Base-by-base conservation (phyloP, 805 yeast genomes). In the Pichia nanzhaoensis region DNA sequence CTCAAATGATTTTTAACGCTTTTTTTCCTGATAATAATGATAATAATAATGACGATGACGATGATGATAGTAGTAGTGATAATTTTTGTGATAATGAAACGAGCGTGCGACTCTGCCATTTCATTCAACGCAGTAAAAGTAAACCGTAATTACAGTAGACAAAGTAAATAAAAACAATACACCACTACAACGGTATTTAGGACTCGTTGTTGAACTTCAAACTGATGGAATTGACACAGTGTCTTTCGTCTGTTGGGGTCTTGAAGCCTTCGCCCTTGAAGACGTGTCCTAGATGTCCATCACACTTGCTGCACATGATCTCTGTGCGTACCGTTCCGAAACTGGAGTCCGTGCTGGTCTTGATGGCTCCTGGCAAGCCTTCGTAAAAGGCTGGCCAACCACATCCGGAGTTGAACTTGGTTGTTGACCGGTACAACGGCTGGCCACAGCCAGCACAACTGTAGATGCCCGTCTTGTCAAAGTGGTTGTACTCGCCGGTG, bases 301-400 rank as follows among this genome's bases (percentile, higher is more conserved):
- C 96, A 63, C 99, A 93, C 8, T 74, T 72, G 12, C 81, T 69
- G 60, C 99, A 93, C 51, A 83, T 72, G 82, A 93, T 90, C 61
- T 93, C 99, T 12, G 80, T 86, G 50, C 99, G 73, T 13, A 68
- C 70, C 93, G 84, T 89, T 0, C 98, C 98, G 41, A 67, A 65
- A 7, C 82, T 63, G 0, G 46, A 56, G 62, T 93, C 99, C 17
- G 68, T 71, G 47, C 74, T 65, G 12, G 82, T 70, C 18, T 64
- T 71, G 34, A 93, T 73, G 5, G 95, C 73, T 0, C 89, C 90
- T 0, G 95, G 95, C 34, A 86, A 68, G 1, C 95, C 96, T 47
- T 87, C 84, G 63, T 82, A 91, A 64, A 93, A 93, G 0, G 96
- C 90, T 1, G 99, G 99, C 99, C 99, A 93, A 2, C 99, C 99